phyloP scores from a whole-genome alignment of 2,329 filamentous ascomycete species.

The Ampelomyces quisqualis region DNA sequence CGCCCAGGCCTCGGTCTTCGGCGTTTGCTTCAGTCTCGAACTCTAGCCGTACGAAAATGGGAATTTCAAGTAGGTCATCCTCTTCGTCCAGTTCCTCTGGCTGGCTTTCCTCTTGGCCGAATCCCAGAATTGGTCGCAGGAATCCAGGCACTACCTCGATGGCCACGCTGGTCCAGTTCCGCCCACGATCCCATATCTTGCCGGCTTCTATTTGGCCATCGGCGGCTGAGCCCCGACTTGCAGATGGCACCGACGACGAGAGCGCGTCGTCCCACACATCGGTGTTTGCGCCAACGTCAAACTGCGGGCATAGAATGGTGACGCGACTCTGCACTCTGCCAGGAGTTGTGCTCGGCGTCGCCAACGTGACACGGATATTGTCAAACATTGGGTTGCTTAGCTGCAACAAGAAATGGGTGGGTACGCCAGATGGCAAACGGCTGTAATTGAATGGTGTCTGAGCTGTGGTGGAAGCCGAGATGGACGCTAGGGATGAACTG shows the following conservation, averaged over 20 bases:
- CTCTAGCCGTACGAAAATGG: constrained; percentile 88
- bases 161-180: constrained; percentile 94
- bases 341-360: constrained; percentile 62
- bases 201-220: constrained; percentile 68
- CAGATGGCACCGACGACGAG: constrained; percentile 46
- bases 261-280: constrained; percentile 91
- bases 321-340: constrained; percentile 60
- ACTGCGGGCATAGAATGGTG: constrained; percentile 90
- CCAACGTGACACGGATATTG: constrained; percentile 79
- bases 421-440: constrained; percentile 51
- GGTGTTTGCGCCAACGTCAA: constrained; percentile 93
- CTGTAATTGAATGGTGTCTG: constrained; percentile 47
- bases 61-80: constrained; percentile 77
- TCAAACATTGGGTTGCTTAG: constrained; percentile 96
- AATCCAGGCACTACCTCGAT: constrained; percentile 76
- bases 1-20: constrained; percentile 41
- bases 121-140: constrained; percentile 14
- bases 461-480: constrained; percentile 26
- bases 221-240: constrained; percentile 27
- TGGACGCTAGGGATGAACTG: constrained; percentile 52
- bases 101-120: constrained; percentile 13
- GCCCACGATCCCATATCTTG: constrained; percentile 91
- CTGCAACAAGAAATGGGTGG: constrained; percentile 80
- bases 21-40: constrained; percentile 77
- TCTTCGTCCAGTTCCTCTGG: constrained; percentile 49